Conservation (phyloP, 345 rosid genomes). For the Linum lewisii region DNA sequence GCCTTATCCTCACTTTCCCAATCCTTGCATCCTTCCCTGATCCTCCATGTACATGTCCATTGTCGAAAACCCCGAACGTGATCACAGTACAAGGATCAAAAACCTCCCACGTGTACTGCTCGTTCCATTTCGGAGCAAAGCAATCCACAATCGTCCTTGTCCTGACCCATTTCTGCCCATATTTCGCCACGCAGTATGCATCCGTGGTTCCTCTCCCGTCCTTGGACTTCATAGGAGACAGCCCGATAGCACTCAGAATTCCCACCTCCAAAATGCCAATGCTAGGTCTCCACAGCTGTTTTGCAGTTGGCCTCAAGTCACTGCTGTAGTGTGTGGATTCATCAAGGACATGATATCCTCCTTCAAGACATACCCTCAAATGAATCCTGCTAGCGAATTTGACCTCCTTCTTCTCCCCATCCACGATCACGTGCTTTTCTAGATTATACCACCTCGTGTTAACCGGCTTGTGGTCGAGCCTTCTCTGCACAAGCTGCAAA, state of each 20-base stretch:
- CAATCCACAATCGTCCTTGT: constrained; percentile 3
- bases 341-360: constrained; percentile 1
- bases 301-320: background rate
- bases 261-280: constrained; percentile 1
- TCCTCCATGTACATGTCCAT: background rate
- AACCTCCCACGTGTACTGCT: constrained; percentile 8
- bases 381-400: constrained; percentile 4
- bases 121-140: constrained; percentile 3
- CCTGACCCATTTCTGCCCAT: constrained; percentile 1
- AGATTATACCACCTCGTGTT: constrained; percentile 2
- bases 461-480: constrained; percentile 4
- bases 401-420: constrained; percentile 1
- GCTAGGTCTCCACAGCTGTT: constrained; percentile 1
- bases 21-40: background rate
- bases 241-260: background rate
- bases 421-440: background rate
- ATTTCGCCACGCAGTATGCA: constrained; percentile 4
- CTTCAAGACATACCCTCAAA: constrained; percentile 1
- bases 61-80: background rate
- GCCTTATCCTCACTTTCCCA: background rate
- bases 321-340: constrained; percentile 5
- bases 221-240: background rate
- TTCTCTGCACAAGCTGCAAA: constrained; percentile 1
- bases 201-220: constrained; percentile 1
- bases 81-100: constrained; percentile 2